phyloP scores from a whole-genome alignment of 768 basidiomycete species.

The Boletus coccyginus region DNA sequence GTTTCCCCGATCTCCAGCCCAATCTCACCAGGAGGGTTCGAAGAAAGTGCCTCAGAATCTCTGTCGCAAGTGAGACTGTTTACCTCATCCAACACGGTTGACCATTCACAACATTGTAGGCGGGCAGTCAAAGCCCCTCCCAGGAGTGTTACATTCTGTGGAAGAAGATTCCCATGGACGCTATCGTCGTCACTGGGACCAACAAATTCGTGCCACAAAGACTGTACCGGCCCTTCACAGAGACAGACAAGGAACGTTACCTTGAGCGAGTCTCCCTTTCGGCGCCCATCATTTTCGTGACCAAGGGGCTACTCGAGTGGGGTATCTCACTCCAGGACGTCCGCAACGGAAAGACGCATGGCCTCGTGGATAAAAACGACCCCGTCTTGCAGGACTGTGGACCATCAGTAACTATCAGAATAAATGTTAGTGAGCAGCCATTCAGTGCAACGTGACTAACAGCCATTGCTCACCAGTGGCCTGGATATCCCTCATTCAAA shows the following conservation, averaged over 20 bases:
- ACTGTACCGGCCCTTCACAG: slow-evolving; percentile 69
- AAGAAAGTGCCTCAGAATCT: neutral
- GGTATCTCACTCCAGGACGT: slow-evolving; percentile 63
- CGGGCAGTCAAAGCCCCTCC: slow-evolving; percentile 1
- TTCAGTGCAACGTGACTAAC: neutral
- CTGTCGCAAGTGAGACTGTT: slow-evolving; percentile 1
- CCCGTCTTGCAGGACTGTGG: slow-evolving; percentile 64
- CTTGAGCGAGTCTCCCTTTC: slow-evolving; percentile 65
- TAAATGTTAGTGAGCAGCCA: slow-evolving; percentile 46
- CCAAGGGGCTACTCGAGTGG: slow-evolving; percentile 48
- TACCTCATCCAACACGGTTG: neutral
- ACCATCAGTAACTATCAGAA: slow-evolving; percentile 69
- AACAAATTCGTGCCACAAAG: slow-evolving; percentile 59
- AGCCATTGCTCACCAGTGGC: slow-evolving; percentile 49
- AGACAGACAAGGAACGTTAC: slow-evolving; percentile 67
- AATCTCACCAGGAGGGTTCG: neutral
- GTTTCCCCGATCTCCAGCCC: neutral
- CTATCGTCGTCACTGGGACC: slow-evolving; percentile 26
- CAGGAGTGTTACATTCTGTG: slow-evolving; percentile 14
- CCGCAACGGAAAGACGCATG: slow-evolving; percentile 51
- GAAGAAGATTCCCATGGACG: slow-evolving; percentile 8
- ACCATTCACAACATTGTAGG: slow-evolving; percentile 2
- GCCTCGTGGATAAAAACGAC: slow-evolving; percentile 53
- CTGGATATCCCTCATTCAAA: slow-evolving; percentile 71
- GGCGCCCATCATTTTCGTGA: slow-evolving; percentile 58